Percentiles rank a stretch among this genome's conserved stretches.
These are phyloP conservation scores for Betula pendula DNA, from an alignment of 306 rosid genomes.

Conservation along the genomic window DNA sequence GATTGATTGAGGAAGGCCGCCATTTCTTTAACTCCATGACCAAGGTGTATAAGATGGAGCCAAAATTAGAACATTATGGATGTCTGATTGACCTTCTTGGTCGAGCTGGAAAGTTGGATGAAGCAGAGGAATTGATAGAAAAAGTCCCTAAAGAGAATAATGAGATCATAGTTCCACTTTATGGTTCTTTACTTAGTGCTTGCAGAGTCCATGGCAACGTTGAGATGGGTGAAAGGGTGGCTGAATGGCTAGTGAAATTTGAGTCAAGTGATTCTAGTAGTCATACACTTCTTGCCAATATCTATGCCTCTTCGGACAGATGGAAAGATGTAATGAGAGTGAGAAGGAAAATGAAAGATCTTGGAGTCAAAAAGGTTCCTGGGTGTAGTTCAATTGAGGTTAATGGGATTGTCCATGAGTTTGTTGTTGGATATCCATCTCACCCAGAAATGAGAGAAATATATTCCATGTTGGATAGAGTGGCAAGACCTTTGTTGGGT, in stretches of 20 bases:
- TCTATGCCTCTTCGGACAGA: constrained; percentile 33
- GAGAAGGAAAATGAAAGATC: constrained; percentile 45
- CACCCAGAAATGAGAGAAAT: constrained; percentile 28
- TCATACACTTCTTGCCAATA: constrained; percentile 42
- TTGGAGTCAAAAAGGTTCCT: constrained; percentile 34
- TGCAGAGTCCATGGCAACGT: constrained; percentile 43
- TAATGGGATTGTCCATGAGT: constrained; percentile 37
- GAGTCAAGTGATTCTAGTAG: constrained; percentile 34
- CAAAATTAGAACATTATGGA: constrained; percentile 42
- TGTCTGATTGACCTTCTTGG: constrained; percentile 42
- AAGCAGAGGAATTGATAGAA: constrained; percentile 40
- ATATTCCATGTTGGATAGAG: constrained; percentile 9
- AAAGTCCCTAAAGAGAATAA: constrained; percentile 25
- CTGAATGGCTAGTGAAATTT: constrained; percentile 22
- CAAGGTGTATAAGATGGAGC: constrained; percentile 27
- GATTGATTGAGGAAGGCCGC: constrained; percentile 39
- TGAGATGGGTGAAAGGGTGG: constrained; percentile 41
- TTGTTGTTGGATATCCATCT: constrained; percentile 35
- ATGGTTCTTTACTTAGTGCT: constrained; percentile 43
- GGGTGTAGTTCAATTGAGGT: constrained; percentile 46
- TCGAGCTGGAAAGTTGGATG: constrained; percentile 39
- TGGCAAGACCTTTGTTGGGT: constrained; percentile 23
- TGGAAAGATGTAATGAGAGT: constrained; percentile 46
- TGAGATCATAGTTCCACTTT: constrained; percentile 29
- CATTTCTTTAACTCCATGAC: constrained; percentile 28